These are phyloP conservation scores for Xylaria sp. DNA, from an alignment of 2,329 filamentous ascomycete species.

Conservation along the genomic window DNA sequence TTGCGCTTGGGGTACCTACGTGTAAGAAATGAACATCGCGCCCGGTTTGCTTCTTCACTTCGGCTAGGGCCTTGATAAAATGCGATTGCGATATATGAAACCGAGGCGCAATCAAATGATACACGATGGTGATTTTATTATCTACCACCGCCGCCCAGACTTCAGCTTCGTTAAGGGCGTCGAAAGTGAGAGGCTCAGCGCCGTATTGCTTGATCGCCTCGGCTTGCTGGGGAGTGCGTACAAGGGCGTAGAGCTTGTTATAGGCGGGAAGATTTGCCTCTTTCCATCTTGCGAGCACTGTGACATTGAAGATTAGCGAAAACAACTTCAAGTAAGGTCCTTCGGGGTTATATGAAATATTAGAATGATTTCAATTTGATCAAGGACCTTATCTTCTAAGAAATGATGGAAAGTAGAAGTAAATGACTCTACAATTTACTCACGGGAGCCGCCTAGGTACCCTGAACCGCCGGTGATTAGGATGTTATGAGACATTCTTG, in stretches of 20 bases:
- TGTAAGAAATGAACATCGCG: conserved; percentile 62
- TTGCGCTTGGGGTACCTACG: conserved; percentile 38
- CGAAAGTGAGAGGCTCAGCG: conserved; percentile 56
- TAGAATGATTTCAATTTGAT: background rate
- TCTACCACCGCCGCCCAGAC: conserved; percentile 54
- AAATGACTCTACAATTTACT: background rate
- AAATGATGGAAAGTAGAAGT: background rate
- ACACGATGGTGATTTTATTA: conserved; percentile 61
- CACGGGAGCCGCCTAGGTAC: conserved; percentile 61
- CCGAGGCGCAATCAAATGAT: conserved; percentile 59
- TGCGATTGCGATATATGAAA: conserved; percentile 48
- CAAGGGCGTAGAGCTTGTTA: conserved; percentile 58
- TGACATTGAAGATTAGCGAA: background rate
- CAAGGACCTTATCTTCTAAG: background rate
- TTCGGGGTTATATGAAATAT: background rate
- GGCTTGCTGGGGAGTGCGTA: conserved; percentile 59
- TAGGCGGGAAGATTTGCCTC: conserved; percentile 55
- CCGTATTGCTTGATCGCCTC: conserved; percentile 57
- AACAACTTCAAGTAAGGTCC: background rate
- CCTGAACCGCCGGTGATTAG: conserved; percentile 64
- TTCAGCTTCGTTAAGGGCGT: conserved; percentile 52
- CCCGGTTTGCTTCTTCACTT: conserved; percentile 56
- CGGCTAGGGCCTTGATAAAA: conserved; percentile 60
- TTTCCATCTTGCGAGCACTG: conserved; percentile 55
- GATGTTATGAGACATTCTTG: conserved; percentile 52